These are phyloP conservation scores for Sporothrix euskadiensis DNA, from an alignment of 2,329 filamentous ascomycete genomes.

Conservation along the genomic window DNA sequence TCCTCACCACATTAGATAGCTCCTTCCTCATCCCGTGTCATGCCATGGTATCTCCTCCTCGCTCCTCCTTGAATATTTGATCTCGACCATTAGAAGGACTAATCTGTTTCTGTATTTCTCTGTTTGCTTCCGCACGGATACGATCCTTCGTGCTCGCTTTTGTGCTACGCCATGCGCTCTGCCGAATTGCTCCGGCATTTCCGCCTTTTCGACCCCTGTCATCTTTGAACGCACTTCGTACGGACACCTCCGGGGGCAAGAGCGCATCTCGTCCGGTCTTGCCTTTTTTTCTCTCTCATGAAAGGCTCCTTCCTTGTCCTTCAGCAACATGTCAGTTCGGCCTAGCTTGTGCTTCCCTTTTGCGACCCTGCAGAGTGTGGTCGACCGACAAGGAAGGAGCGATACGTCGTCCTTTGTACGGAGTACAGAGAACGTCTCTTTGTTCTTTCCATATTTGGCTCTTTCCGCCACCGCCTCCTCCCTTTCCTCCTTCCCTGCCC, in stretches of 20 bases:
- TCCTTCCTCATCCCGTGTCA: background rate
- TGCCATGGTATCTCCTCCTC: background rate
- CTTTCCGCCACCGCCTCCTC: background rate
- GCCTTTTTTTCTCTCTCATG: background rate
- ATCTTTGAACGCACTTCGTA: background rate
- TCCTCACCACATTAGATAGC: background rate
- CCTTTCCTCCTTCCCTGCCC: background rate
- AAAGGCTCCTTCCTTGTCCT: conserved; percentile 4
- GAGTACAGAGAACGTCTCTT: background rate
- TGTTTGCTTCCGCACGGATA: background rate
- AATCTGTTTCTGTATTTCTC: background rate
- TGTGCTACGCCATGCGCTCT: background rate
- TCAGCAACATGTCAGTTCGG: background rate
- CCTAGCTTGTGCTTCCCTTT: background rate
- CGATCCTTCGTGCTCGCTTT: background rate
- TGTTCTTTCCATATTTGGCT: conserved; percentile 4
- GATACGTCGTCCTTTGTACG: background rate
- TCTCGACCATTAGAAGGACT: background rate
- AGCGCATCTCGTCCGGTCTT: conserved; percentile 9
- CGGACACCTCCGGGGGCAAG: background rate
- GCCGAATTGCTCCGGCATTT: background rate
- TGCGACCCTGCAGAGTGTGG: background rate
- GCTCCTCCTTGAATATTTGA: background rate
- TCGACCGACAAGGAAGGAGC: background rate
- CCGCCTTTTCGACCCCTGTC: background rate